Evolutionary conservation across 495 filamentous ascomycete genomes (phyloP).

Genomic region (Parathielavia appendiculata): DNA sequence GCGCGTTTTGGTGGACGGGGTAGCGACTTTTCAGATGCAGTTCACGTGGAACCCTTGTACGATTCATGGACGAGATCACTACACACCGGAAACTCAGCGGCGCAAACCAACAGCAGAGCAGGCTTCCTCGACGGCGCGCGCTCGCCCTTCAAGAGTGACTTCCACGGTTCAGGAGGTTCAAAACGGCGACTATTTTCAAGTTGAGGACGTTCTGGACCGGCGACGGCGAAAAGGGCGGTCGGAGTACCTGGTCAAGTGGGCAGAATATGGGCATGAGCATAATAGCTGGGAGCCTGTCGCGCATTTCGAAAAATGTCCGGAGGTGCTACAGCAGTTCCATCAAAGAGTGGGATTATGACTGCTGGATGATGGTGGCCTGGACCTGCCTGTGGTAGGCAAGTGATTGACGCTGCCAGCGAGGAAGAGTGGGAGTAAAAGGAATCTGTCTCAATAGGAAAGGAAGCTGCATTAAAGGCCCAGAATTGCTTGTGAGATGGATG

Average conservation of each 20-base stretch:
- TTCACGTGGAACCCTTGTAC: constrained; percentile 13
- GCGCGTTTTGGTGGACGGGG: too few species aligned
- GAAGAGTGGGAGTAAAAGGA: too few species aligned
- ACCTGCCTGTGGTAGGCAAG: too few species aligned
- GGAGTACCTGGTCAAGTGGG: constrained; percentile 1
- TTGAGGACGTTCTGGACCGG: constrained; percentile 15
- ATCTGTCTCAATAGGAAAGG: too few species aligned
- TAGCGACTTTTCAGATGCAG: too few species aligned
- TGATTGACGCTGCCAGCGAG: too few species aligned
- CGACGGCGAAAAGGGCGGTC: background rate
- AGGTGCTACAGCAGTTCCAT: background rate
- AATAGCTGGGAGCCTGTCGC: background rate
- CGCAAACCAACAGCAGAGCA: constrained; percentile 19
- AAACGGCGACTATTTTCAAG: constrained; percentile 18
- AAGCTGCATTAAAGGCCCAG: too few species aligned
- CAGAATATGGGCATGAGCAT: background rate
- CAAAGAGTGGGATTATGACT: background rate
- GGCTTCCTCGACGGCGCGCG: constrained; percentile 18
- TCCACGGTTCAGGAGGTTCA: constrained; percentile 17
- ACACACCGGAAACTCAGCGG: constrained; percentile 9
- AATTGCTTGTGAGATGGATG: too few species aligned
- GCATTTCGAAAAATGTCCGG: background rate
- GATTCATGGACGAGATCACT: constrained; percentile 12
- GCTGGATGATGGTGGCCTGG: too few species aligned
- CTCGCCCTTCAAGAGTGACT: constrained; percentile 16